Base-by-base conservation (phyloP, 176 grass and related monocot species). In the Eragrostis nindensis region DNA sequence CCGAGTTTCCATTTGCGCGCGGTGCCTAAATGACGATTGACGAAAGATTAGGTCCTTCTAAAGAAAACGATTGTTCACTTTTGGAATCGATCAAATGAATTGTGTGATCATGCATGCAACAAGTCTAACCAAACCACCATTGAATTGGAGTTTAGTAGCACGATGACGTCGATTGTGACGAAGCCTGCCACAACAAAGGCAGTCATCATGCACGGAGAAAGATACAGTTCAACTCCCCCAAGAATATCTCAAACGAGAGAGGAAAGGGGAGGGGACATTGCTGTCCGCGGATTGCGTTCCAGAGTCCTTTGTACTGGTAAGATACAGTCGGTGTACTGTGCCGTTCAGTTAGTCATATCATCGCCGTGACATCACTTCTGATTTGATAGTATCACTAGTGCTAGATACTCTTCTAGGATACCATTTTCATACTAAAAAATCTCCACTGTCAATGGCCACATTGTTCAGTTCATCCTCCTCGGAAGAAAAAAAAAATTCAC, bases 301-400 rank as follows among this genome's bases (percentile, higher is more conserved):
- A 45, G 10, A 9, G 53, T 44, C 3, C 42, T 44, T 44, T 44
- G 8, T 36, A 36, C 32, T 36, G 32, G 32, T 17, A 73, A 29
- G 55, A 85, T 85, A 50, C 53, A 56, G 52, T 57, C 32, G 32
- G 27, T 73, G 8, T 43, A 66, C 60, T 44, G 19, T 12, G 46
- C 24, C 59, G 67, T 44, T 53, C 12, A 83, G 60, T 52, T 18
- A 76, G 54, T 75, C 72, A 66, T 56, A 82, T 72, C 39, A 79
- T 66, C 73, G 80, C 38, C 5, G 27, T 83, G 74, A 66, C 86
- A 73, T 88, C 80, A 67, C 21, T n/a, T 88, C 22, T 66, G 67
- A 83, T 83, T 38, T 83, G 74, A 66, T 73, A n/a, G 66, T 59
- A 25, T 60, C 72, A 39, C 55, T 15, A 46, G 3, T 22, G 18